Evolutionary conservation across 768 basidiomycete genomes (phyloP).

Genomic region (Albatrellus ellisii): DNA sequence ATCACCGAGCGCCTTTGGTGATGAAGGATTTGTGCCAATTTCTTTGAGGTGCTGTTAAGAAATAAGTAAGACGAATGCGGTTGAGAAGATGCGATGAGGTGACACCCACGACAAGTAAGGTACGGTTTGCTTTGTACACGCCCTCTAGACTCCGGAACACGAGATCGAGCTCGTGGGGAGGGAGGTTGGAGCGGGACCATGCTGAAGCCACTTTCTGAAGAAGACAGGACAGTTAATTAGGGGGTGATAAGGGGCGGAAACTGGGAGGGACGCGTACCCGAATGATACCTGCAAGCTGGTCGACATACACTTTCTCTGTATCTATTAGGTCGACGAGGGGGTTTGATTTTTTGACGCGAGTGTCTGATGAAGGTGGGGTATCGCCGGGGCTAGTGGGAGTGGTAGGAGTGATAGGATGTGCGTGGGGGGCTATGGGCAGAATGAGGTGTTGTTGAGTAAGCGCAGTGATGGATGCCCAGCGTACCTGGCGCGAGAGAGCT

Average conservation of each 20-base stretch:
- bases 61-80: slow-evolving; percentile 8
- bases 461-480: background rate
- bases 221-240: background rate
- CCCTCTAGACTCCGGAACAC: slow-evolving; percentile 93
- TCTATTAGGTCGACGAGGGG: slow-evolving; percentile 88
- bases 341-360: slow-evolving; percentile 54
- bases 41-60: slow-evolving; percentile 74
- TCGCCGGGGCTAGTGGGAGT: slow-evolving; percentile 1
- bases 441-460: no score
- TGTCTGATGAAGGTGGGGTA: slow-evolving; percentile 21
- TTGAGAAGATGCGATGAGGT: slow-evolving; percentile 1
- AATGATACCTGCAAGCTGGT: slow-evolving; percentile 80
- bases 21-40: slow-evolving; percentile 84
- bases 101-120: slow-evolving; percentile 52
- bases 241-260: slow-evolving; percentile 10
- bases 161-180: slow-evolving; percentile 78
- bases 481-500: slow-evolving; percentile 6
- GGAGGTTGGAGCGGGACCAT: slow-evolving; percentile 92
- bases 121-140: slow-evolving; percentile 85
- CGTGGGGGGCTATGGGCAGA: no score
- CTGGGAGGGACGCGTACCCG: no score
- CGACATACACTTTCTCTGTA: slow-evolving; percentile 87
- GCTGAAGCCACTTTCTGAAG: slow-evolving; percentile 90
- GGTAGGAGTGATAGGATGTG: no score
- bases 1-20: slow-evolving; percentile 89